These are phyloP conservation scores for Fagopyrum homotropicum DNA, from an alignment of 148 eudicot genomes.

Conservation along the genomic window DNA sequence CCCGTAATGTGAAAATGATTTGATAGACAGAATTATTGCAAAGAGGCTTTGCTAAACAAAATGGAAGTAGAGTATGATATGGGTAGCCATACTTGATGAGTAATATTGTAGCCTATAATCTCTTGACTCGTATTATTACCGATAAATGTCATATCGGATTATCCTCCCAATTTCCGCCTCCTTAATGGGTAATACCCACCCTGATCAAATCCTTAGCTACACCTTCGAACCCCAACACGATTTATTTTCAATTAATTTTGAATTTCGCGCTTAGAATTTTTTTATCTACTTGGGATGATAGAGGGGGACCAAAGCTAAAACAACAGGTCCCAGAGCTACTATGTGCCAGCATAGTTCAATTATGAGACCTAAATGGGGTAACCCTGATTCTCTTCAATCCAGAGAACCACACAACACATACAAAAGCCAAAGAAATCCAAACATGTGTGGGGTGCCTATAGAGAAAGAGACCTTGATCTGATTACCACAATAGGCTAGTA, in stretches of 20 bases:
- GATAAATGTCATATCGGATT: no score
- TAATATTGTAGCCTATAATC: neutral
- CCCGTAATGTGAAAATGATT: neutral
- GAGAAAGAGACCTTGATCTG: conserved; percentile 4
- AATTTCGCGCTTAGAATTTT: neutral
- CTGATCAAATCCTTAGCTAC: neutral
- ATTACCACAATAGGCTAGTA: neutral
- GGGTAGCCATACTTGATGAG: neutral
- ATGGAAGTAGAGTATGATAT: neutral
- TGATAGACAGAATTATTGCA: neutral
- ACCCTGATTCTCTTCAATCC: conserved; percentile 12
- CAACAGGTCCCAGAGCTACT: conserved; percentile 2
- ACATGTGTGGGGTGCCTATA: conserved; percentile 3
- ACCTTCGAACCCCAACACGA: neutral
- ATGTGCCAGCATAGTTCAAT: conserved; percentile 10
- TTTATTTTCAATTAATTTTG: neutral
- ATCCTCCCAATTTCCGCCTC: neutral
- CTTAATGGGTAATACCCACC: neutral
- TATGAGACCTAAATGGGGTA: conserved; percentile 12
- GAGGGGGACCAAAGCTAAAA: conserved; percentile 2
- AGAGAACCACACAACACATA: neutral
- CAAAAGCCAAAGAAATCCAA: neutral
- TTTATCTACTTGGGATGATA: neutral
- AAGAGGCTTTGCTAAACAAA: conserved; percentile 4
- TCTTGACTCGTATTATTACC: neutral